Percentiles rank a stretch among this genome's conserved stretches.
Evolutionary conservation across 2,329 filamentous ascomycete species (phyloP).

Genomic region (Sphaerulina populicola): DNA sequence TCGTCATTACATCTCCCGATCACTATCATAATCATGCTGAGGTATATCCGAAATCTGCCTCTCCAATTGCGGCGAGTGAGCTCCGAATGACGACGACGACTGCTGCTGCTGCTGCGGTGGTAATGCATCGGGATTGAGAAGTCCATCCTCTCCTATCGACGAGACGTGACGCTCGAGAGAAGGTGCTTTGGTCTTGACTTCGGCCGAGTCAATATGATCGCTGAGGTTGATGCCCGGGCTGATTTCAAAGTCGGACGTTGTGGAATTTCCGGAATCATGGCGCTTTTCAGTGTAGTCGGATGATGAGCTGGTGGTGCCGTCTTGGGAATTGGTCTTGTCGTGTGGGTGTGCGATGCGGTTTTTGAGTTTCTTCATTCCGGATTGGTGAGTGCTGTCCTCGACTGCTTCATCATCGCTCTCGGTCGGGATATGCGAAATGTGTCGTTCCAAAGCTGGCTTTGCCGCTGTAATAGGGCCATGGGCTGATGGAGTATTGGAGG

Average conservation of each 20-base stretch:
- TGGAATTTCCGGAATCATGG: conserved; percentile 6
- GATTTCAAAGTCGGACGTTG: conserved; percentile 9
- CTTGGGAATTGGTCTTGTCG: neutral
- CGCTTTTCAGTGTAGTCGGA: neutral
- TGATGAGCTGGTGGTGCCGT: too few species aligned
- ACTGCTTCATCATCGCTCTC: conserved; percentile 9
- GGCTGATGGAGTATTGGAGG: neutral
- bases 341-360: conserved; percentile 4
- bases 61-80: conserved; percentile 9
- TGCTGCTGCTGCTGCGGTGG: neutral
- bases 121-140: neutral
- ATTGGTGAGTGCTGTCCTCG: neutral
- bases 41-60: conserved; percentile 16
- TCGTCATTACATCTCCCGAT: conserved; percentile 1
- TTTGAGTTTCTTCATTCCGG: conserved; percentile 10
- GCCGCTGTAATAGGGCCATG: conserved; percentile 1
- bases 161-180: conserved; percentile 13
- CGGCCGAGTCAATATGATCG: neutral
- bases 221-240: conserved; percentile 3
- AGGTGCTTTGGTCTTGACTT: conserved; percentile 1
- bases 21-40: conserved; percentile 16
- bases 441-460: conserved; percentile 10
- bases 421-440: conserved; percentile 14
- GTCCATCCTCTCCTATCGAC: conserved; percentile 6
- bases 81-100: neutral